Conservation (phyloP, 2,329 filamentous ascomycete genomes). For the Escovopsis sp. region DNA sequence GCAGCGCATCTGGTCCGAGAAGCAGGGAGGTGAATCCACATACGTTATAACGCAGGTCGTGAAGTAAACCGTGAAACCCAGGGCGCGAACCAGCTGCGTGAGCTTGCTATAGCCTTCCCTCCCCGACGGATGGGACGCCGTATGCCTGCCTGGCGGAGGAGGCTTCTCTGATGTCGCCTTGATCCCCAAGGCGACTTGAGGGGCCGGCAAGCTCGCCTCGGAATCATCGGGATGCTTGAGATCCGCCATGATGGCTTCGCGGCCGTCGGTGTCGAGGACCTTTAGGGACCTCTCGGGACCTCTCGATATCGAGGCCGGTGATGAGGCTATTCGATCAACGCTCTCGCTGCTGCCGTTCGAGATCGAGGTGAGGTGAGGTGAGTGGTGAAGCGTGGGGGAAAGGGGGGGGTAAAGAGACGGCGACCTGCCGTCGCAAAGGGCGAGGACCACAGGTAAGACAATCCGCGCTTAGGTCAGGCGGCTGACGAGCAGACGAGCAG, state of each 20-base stretch:
- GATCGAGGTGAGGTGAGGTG: neutral
- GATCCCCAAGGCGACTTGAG: conserved; percentile 15
- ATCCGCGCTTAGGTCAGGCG: no score
- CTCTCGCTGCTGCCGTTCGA: neutral
- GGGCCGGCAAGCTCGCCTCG: conserved; percentile 15
- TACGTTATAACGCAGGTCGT: conserved; percentile 33
- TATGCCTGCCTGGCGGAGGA: conserved; percentile 5
- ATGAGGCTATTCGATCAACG: no score
- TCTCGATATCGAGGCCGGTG: neutral
- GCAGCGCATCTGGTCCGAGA: neutral
- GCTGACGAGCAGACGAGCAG: neutral
- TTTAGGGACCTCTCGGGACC: no score
- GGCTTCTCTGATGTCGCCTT: conserved; percentile 7
- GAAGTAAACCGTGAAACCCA: conserved; percentile 40
- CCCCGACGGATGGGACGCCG: conserved; percentile 36
- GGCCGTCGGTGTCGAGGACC: no score
- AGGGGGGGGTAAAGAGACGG: neutral
- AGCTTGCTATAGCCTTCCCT: conserved; percentile 34
- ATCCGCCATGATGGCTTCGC: conserved; percentile 12
- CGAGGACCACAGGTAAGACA: no score
- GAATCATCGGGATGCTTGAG: conserved; percentile 10
- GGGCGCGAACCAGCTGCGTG: conserved; percentile 36
- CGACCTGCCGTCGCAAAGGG: neutral
- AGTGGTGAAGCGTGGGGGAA: neutral
- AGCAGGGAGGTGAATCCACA: conserved; percentile 9